phyloP scores from a whole-genome alignment of 1,284 basidiomycete genomes.

The Ustilago vetiveriae region DNA sequence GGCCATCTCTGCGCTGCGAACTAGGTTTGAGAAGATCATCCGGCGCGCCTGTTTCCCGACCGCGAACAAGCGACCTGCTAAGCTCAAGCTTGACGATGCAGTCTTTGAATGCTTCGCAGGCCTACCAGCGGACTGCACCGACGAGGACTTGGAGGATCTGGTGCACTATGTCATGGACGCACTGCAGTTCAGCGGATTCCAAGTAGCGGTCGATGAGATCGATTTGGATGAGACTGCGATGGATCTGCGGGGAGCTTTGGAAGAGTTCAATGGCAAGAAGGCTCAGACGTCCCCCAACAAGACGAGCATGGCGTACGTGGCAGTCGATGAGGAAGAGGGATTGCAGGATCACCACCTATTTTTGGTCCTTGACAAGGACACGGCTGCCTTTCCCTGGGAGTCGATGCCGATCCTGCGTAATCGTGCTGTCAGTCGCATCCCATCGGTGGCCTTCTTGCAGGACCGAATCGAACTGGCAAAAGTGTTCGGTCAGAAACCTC shows the following conservation, averaged over 20 bases:
- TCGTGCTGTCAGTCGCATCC: constrained; percentile 87
- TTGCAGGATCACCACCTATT: constrained; percentile 84
- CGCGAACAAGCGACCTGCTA: constrained; percentile 67
- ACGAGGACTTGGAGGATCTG: constrained; percentile 94
- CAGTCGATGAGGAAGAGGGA: constrained; percentile 26
- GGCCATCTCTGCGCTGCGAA: constrained; percentile 35
- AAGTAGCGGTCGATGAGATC: constrained; percentile 88
- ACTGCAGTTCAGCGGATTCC: constrained; percentile 89
- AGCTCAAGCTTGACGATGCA: constrained; percentile 74
- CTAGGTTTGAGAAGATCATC: constrained; percentile 43
- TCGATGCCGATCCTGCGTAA: constrained; percentile 86
- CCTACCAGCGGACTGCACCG: constrained; percentile 77
- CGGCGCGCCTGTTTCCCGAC: constrained; percentile 71
- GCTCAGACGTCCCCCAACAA: constrained; percentile 40
- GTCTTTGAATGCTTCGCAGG: constrained; percentile 86
- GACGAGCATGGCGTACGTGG: constrained; percentile 28
- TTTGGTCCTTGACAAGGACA: constrained; percentile 87
- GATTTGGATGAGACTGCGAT: constrained; percentile 83
- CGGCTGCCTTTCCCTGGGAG: constrained; percentile 94
- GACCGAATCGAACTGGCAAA: constrained; percentile 72
- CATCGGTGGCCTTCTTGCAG: constrained; percentile 84
- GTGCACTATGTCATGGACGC: constrained; percentile 93
- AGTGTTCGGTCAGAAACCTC: constrained; percentile 15
- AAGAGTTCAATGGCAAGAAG: constrained; percentile 49
- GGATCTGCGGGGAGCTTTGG: constrained; percentile 58